Conservation (phyloP, 305 asterid genomes). For the Lippia alba region DNA sequence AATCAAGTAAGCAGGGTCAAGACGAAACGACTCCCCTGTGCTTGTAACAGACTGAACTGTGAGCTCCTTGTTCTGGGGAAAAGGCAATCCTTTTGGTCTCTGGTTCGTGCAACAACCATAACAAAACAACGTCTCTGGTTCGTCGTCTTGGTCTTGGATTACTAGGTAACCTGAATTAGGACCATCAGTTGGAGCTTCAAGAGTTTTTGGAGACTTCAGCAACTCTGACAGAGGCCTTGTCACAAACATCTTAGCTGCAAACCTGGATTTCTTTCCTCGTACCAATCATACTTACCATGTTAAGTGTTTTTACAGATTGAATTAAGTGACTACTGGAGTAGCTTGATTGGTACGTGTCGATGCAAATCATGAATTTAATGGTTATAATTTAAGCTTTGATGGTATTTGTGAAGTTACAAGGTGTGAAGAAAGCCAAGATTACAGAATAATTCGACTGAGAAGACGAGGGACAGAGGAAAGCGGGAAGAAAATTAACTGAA, state of each 20-base stretch:
- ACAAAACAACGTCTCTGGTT: slow-evolving; percentile 55
- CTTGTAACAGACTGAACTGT: slow-evolving; percentile 21
- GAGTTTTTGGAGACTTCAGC: slow-evolving; percentile 44
- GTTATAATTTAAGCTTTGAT: no score
- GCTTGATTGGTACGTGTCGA: neutral
- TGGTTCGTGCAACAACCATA: slow-evolving; percentile 59
- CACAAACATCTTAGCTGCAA: slow-evolving; percentile 41
- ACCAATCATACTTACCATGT: neutral
- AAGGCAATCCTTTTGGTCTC: slow-evolving; percentile 45
- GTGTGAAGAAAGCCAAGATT: no score
- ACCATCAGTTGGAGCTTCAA: slow-evolving; percentile 51
- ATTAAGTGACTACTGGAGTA: no score
- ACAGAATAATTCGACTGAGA: no score
- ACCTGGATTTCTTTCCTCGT: neutral
- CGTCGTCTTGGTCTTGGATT: slow-evolving; percentile 72
- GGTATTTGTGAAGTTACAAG: no score
- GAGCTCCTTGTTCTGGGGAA: slow-evolving; percentile 72
- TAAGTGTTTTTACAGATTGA: neutral
- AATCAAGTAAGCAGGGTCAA: slow-evolving; percentile 44
- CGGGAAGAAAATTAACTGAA: no score
- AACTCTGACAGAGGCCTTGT: slow-evolving; percentile 65
- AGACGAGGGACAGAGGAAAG: no score
- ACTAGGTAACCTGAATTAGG: slow-evolving; percentile 73
- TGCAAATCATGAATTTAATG: no score
- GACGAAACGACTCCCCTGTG: neutral